Conservation (phyloP, 129 eudicot genomes). For the Tanacetum coccineum region DNA sequence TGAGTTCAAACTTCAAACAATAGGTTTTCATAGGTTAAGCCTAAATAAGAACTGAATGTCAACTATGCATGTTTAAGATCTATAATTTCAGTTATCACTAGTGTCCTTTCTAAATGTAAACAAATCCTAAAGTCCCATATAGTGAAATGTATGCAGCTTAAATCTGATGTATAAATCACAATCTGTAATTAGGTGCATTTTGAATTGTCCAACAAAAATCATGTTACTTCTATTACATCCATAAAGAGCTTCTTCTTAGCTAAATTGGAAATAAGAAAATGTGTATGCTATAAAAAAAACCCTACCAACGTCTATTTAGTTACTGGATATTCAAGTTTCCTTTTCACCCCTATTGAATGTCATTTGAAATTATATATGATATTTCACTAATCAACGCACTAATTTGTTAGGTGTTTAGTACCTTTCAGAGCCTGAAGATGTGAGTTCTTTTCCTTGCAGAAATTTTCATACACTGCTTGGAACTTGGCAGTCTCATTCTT, state of each 20-base stretch:
- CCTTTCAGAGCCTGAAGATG: slow-evolving; percentile 88
- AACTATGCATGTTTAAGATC: background rate
- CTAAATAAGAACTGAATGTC: background rate
- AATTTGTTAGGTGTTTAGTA: slow-evolving; percentile 16
- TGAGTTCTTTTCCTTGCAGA: slow-evolving; percentile 74
- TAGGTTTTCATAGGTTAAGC: background rate
- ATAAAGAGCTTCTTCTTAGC: background rate
- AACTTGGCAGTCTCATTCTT: slow-evolving; percentile 85
- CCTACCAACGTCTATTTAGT: background rate
- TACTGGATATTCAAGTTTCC: background rate
- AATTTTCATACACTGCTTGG: slow-evolving; percentile 65
- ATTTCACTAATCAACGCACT: slow-evolving; percentile 2
- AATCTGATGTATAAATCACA: background rate
- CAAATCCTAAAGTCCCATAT: background rate
- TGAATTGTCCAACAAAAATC: background rate
- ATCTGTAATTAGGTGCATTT: slow-evolving; percentile 2
- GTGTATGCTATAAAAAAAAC: too few species aligned
- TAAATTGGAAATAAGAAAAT: background rate
- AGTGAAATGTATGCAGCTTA: background rate
- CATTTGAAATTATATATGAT: background rate
- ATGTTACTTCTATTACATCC: background rate
- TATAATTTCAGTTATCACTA: background rate
- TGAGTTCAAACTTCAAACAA: background rate
- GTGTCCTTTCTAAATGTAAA: background rate
- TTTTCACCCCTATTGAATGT: background rate